Evolutionary conservation across 768 basidiomycete species (phyloP), one percentile per base, ranked within the genome.

Genomic region (Mrakia frigida): DNA sequence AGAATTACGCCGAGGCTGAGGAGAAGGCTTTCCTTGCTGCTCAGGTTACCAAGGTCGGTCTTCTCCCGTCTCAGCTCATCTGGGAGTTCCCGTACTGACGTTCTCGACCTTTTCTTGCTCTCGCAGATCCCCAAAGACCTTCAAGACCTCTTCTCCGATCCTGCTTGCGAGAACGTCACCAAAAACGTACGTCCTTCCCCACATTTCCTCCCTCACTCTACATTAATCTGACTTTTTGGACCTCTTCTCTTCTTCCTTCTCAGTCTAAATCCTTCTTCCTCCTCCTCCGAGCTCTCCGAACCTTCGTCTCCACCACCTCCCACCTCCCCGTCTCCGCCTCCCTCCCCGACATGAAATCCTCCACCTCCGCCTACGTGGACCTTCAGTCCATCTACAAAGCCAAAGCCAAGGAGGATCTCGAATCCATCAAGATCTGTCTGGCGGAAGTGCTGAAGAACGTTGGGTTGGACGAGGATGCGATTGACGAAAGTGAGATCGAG

Each of bases 1-100:
- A 99, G 86, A 99, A 98, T 84, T 94, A 94, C 81, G 96, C 97
- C 77, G 96, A 98, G 83, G 96, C 95, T 2, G 88, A 91, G 80
- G 87, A 90, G 10, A 92, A 97, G 82, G 92, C 91, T 0, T 95
- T 65, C 31, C 65, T 77, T 11, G 76, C 71, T 7, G 70, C 70
- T 28, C 76, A 77, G 0, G 85, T 85, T 73, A 87, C 87, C 31
- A 85, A 84, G 63, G 87, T 87, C 43, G 82, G 81, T 14, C 50
- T 33, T 21, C 18, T 1, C 33, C 52, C 2, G 28, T 71, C 46
- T 21, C 39, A 11, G 6, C 11, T 39, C 11, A 11, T 39, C n/a
- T 14, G 31, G 4, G 46, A 2, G 6, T 6, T 46, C 25, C n/a
- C 1, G 3, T 1, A 0, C 25, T 25, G 37, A 14, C 11, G 25